Percentiles rank a stretch among this genome's conserved stretches.
Evolutionary conservation across 1,139 yeast species (phyloP).

Genomic region (Pichia sp.): DNA sequence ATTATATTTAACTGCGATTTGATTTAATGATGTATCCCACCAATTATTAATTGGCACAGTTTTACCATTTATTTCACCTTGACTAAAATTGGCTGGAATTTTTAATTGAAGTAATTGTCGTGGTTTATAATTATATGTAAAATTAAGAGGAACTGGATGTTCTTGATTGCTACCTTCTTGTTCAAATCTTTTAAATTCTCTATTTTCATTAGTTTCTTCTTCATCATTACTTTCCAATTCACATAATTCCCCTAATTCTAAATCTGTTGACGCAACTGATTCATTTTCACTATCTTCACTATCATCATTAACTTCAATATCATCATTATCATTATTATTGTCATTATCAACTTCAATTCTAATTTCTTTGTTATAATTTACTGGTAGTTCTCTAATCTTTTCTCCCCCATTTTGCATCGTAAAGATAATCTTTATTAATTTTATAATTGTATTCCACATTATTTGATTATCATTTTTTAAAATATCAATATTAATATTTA

Average conservation of each 20-base stretch:
- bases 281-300: too few relatives aligned
- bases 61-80: slow-evolving; percentile 7
- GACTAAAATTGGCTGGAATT: slow-evolving; percentile 1
- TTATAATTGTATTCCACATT: background rate
- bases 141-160: slow-evolving; percentile 6
- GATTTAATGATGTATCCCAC: slow-evolving; percentile 25
- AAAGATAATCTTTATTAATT: background rate
- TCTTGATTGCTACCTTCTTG: background rate
- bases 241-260: too few relatives aligned
- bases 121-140: slow-evolving; percentile 7
- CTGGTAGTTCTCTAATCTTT: too few relatives aligned
- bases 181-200: background rate
- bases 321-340: background rate
- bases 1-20: slow-evolving; percentile 23
- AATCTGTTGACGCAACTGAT: background rate
- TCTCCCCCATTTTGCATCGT: background rate
- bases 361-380: too few relatives aligned
- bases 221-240: background rate
- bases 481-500: too few relatives aligned
- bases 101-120: background rate
- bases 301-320: background rate
- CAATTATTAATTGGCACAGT: slow-evolving; percentile 6
- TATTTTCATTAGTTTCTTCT: too few relatives aligned
- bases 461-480: background rate
- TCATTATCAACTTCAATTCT: background rate